A percentile compares a stretch with the other conserved stretches of the same genome.
Conservation (phyloP, 2,329 filamentous ascomycete species). For the Biscogniauxia mediterranea region DNA sequence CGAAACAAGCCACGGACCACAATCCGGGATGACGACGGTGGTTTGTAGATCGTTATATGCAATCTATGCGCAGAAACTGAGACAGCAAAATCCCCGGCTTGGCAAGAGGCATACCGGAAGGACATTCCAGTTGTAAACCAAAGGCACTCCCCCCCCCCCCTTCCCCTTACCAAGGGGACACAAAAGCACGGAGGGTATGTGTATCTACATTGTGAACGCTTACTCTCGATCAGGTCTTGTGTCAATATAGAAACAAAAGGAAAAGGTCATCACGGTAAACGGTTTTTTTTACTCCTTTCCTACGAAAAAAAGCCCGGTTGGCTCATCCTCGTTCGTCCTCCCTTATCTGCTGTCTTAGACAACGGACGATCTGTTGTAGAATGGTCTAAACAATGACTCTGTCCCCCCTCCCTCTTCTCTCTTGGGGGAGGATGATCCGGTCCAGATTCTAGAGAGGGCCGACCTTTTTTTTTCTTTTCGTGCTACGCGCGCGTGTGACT, state of each 20-base stretch:
- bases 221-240: no score
- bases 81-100: conserved; percentile 26
- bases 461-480: neutral
- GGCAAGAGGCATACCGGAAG: conserved; percentile 13
- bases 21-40: conserved; percentile 8
- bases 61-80: conserved; percentile 8
- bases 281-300: no score
- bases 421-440: neutral
- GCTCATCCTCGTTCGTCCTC: conserved; percentile 7
- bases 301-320: conserved; percentile 10
- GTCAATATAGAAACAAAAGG: no score
- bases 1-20: conserved; percentile 2
- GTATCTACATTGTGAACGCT: no score
- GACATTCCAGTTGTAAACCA: conserved; percentile 8
- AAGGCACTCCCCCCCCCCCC: no score
- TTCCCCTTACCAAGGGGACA: no score
- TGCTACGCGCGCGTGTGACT: neutral
- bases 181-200: no score
- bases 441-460: neutral
- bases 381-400: neutral
- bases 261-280: no score
- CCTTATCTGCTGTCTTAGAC: conserved; percentile 13
- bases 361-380: neutral
- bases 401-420: neutral
- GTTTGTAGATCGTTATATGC: conserved; percentile 16